Evolutionary conservation across 2,329 filamentous ascomycete genomes (phyloP).

Genomic region (Rutstroemia sp.): DNA sequence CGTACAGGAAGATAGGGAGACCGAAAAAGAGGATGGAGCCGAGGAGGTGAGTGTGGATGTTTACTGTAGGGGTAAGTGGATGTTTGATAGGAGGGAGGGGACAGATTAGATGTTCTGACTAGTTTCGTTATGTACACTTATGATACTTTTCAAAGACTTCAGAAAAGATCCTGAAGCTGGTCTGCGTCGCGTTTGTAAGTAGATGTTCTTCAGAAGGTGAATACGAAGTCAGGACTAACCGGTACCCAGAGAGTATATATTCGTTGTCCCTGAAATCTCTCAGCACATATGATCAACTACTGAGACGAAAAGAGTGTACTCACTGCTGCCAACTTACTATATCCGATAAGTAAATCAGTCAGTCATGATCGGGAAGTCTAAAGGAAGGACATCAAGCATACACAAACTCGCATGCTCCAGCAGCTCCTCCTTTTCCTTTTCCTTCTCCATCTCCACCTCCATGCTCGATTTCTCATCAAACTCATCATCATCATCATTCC

Average conservation of each 20-base stretch:
- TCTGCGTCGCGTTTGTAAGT: background rate
- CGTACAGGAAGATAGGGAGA: constrained; percentile 26
- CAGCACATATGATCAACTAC: no score
- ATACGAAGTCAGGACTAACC: constrained; percentile 3
- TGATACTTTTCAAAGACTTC: constrained; percentile 6
- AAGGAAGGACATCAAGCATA: no score
- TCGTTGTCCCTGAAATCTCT: constrained; percentile 9
- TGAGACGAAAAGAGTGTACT: no score
- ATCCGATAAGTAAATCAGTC: no score
- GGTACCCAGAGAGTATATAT: constrained; percentile 11
- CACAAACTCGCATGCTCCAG: no score
- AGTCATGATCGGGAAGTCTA: no score
- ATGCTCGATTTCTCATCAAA: no score
- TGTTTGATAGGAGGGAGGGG: background rate
- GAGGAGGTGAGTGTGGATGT: constrained; percentile 39
- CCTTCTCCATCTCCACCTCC: no score
- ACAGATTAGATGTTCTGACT: background rate
- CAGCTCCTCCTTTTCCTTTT: no score
- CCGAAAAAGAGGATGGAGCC: constrained; percentile 31
- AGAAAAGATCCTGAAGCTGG: constrained; percentile 9
- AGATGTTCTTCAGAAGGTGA: background rate
- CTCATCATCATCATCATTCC: no score
- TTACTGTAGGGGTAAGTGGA: constrained; percentile 34
- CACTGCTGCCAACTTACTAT: no score
- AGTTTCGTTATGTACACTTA: constrained; percentile 12